These are phyloP conservation scores for Paradendryphiella salina DNA, from an alignment of 2,329 filamentous ascomycete species.

Conservation along the genomic window DNA sequence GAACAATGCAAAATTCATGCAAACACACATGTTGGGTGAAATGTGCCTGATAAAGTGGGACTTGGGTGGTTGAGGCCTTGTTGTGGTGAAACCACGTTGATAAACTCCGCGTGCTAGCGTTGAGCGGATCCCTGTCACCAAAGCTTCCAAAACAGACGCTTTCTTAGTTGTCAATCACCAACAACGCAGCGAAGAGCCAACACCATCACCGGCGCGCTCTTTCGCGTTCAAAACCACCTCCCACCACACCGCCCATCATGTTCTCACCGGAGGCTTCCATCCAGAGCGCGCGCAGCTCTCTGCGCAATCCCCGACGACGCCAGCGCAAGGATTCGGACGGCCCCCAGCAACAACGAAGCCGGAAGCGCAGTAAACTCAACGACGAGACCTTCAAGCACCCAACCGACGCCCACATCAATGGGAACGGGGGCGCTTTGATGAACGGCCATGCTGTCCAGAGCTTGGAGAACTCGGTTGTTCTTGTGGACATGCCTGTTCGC, in stretches of 20 bases:
- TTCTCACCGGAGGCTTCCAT: slow-evolving; percentile 47
- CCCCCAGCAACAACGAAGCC: slow-evolving; percentile 46
- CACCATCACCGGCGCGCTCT: slow-evolving; percentile 32
- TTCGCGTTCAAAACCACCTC: slow-evolving; percentile 32
- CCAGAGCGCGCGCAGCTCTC: slow-evolving; percentile 44
- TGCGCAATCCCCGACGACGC: slow-evolving; percentile 52
- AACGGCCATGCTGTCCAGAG: slow-evolving; percentile 41
- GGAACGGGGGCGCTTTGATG: slow-evolving; percentile 37
- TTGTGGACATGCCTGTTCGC: slow-evolving; percentile 48
- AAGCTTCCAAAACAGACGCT: slow-evolving; percentile 21
- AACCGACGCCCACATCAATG: slow-evolving; percentile 33
- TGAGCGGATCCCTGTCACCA: slow-evolving; percentile 16
- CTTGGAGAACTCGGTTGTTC: slow-evolving; percentile 34
- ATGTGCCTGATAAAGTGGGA: too few relatives aligned
- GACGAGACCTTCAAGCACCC: slow-evolving; percentile 47
- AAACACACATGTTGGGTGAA: too few relatives aligned
- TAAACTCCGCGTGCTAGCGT: slow-evolving; percentile 18
- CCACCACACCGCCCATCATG: slow-evolving; percentile 32
- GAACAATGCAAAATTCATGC: too few relatives aligned
- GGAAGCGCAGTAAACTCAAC: slow-evolving; percentile 54
- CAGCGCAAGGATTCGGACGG: slow-evolving; percentile 53
- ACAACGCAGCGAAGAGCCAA: slow-evolving; percentile 24
- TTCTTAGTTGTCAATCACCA: slow-evolving; percentile 25
- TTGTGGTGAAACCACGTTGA: background rate
- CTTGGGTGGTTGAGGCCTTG: background rate